These are phyloP conservation scores for Globisporangium takayamanum DNA, from an alignment of 352 stramenopile species.

Conservation along the genomic window DNA sequence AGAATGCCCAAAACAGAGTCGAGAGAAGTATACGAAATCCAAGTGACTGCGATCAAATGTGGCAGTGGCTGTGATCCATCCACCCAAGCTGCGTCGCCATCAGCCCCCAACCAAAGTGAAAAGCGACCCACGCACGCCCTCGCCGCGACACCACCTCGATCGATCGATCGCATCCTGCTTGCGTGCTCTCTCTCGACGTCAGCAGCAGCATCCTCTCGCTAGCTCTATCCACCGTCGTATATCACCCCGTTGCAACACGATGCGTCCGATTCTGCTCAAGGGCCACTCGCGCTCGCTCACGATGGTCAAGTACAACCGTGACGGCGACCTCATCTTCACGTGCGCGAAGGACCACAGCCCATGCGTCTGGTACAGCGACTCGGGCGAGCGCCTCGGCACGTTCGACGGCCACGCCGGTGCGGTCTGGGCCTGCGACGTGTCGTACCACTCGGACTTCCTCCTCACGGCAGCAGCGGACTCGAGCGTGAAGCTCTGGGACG, in stretches of 20 bases:
- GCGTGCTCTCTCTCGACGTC: neutral
- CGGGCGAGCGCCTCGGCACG: conserved; percentile 93
- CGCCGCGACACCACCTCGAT: neutral
- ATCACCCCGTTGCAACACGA: conserved; percentile 16
- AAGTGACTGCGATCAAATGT: neutral
- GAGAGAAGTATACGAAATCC: neutral
- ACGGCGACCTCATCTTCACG: conserved; percentile 98
- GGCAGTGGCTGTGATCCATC: conserved; percentile 3
- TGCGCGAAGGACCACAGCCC: conserved; percentile 94
- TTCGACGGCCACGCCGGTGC: conserved; percentile 96
- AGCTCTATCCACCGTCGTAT: neutral
- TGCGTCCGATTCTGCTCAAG: conserved; percentile 98
- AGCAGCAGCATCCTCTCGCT: neutral
- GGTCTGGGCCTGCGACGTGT: conserved; percentile 96
- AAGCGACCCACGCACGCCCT: neutral
- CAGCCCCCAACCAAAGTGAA: neutral
- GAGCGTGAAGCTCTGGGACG: conserved; percentile 88
- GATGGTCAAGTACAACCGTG: conserved; percentile 98
- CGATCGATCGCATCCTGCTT: neutral
- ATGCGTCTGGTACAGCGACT: conserved; percentile 96
- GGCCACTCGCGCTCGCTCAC: conserved; percentile 98
- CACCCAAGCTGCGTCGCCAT: neutral
- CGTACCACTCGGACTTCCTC: conserved; percentile 89
- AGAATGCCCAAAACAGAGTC: neutral
- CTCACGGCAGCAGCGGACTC: conserved; percentile 96